These are phyloP conservation scores for Chaetomium tenue DNA, from an alignment of 495 filamentous ascomycete species.

Conservation along the genomic window DNA sequence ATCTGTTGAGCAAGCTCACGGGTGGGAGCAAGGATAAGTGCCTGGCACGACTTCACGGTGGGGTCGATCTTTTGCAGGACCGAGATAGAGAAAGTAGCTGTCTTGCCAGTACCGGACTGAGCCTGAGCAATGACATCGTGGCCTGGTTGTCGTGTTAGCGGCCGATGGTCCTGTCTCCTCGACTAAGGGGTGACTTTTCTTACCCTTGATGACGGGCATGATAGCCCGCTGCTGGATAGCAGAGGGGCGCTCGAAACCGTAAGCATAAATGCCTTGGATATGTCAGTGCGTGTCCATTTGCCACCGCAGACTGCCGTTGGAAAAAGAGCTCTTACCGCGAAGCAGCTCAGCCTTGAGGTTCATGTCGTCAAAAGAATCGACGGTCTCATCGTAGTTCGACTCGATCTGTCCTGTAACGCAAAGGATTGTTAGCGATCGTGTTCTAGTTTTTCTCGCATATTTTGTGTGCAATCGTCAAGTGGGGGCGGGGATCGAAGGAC, in stretches of 20 bases:
- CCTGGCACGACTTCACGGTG: slow-evolving; percentile 81
- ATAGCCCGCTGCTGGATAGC: slow-evolving; percentile 99
- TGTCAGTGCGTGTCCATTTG: slow-evolving; percentile 25
- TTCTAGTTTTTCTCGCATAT: not conserved
- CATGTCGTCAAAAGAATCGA: slow-evolving; percentile 98
- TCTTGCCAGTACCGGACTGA: slow-evolving; percentile 98
- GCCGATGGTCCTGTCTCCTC: not conserved
- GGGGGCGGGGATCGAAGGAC: slow-evolving; percentile 7
- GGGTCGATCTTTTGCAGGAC: slow-evolving; percentile 93
- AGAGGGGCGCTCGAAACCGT: slow-evolving; percentile 98
- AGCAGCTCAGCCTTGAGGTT: slow-evolving; percentile 93
- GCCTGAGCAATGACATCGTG: slow-evolving; percentile 99
- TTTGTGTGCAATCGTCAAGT: not conserved
- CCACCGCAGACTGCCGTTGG: slow-evolving; percentile 12
- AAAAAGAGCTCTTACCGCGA: slow-evolving; percentile 65
- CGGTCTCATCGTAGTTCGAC: slow-evolving; percentile 99
- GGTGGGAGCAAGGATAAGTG: slow-evolving; percentile 94
- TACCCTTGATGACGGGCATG: slow-evolving; percentile 99
- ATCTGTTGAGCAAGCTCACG: slow-evolving; percentile 98
- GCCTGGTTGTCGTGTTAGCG: slow-evolving; percentile 54
- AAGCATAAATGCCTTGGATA: slow-evolving; percentile 86
- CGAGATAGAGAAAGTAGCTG: slow-evolving; percentile 96
- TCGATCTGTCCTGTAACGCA: slow-evolving; percentile 82
- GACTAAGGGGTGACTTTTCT: slow-evolving; percentile 35
- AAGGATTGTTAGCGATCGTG: slow-evolving; percentile 24